phyloP scores from a whole-genome alignment of 2,329 filamentous ascomycete species.

The Pseudogymnoascus sp. region DNA sequence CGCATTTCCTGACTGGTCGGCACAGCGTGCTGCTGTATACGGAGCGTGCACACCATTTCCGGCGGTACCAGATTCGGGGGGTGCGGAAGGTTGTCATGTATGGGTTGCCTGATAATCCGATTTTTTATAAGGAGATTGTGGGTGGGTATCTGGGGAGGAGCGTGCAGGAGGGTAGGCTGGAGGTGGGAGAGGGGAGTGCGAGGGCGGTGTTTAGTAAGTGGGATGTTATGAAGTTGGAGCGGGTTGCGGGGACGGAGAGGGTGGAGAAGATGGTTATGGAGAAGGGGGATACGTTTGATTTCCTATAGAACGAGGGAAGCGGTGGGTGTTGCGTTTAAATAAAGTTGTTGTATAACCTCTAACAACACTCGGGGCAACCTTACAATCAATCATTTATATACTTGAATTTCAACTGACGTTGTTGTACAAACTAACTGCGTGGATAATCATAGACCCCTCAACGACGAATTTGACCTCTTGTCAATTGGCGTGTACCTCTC shows the following conservation, averaged over 20 bases:
- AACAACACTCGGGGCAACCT: background rate
- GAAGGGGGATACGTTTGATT: constrained; percentile 87
- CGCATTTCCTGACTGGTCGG: constrained; percentile 76
- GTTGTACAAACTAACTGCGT: background rate
- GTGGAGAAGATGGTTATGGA: constrained; percentile 78
- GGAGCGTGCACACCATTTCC: constrained; percentile 93
- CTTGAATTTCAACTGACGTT: constrained; percentile 3
- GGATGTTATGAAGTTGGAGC: constrained; percentile 79
- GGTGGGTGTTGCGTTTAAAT: background rate
- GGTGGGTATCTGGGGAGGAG: constrained; percentile 56
- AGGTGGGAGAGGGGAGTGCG: constrained; percentile 51
- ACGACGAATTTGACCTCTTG: constrained; percentile 26
- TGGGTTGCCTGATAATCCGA: constrained; percentile 77
- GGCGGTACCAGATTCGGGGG: constrained; percentile 73
- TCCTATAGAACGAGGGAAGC: constrained; percentile 42
- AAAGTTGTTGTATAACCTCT: background rate
- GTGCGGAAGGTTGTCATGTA: constrained; percentile 84
- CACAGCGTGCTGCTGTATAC: constrained; percentile 84
- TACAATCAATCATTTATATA: constrained; percentile 3
- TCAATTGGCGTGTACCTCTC: constrained; percentile 46
- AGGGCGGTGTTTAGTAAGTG: constrained; percentile 73
- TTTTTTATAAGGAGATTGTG: constrained; percentile 70
- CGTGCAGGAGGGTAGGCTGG: constrained; percentile 46
- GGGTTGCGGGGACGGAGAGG: constrained; percentile 73
- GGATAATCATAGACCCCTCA: constrained; percentile 27